Evolutionary conservation across 2,329 filamentous ascomycete species (phyloP).

Genomic region (Aspergillus japonicus): DNA sequence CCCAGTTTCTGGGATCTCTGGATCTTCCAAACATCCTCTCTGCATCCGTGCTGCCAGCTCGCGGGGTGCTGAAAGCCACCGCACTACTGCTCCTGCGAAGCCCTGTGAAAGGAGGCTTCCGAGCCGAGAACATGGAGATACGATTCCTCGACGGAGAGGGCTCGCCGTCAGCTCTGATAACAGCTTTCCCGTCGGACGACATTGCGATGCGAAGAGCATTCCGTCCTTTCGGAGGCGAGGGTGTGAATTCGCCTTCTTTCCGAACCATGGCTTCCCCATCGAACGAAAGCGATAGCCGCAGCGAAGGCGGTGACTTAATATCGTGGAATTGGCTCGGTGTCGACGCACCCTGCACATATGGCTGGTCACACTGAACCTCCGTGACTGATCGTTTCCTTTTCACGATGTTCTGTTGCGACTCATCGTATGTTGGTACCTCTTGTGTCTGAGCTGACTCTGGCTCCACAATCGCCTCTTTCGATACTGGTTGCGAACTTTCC

Average conservation of each 20-base stretch:
- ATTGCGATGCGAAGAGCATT: constrained; percentile 71
- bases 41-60: constrained; percentile 50
- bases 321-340: constrained; percentile 22
- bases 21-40: constrained; percentile 68
- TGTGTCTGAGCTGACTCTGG: constrained; percentile 14
- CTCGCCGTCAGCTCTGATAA: constrained; percentile 69
- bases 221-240: constrained; percentile 41
- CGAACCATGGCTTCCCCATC: constrained; percentile 42
- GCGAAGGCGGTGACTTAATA: constrained; percentile 36
- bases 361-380: constrained; percentile 24
- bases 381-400: constrained; percentile 39
- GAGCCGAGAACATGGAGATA: constrained; percentile 49
- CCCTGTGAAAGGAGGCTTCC: constrained; percentile 51
- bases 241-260: constrained; percentile 40
- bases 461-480: constrained; percentile 22
- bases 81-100: constrained; percentile 72
- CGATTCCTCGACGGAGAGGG: constrained; percentile 63
- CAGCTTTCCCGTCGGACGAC: constrained; percentile 87
- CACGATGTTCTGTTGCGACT: constrained; percentile 19
- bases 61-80: constrained; percentile 58
- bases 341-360: constrained; percentile 12
- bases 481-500: constrained; percentile 25
- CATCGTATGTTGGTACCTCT: constrained; percentile 18
- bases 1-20: constrained; percentile 85
- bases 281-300: constrained; percentile 43